phyloP scores from a whole-genome alignment of 441 rosid genomes.

The Adansonia grandidieri region DNA sequence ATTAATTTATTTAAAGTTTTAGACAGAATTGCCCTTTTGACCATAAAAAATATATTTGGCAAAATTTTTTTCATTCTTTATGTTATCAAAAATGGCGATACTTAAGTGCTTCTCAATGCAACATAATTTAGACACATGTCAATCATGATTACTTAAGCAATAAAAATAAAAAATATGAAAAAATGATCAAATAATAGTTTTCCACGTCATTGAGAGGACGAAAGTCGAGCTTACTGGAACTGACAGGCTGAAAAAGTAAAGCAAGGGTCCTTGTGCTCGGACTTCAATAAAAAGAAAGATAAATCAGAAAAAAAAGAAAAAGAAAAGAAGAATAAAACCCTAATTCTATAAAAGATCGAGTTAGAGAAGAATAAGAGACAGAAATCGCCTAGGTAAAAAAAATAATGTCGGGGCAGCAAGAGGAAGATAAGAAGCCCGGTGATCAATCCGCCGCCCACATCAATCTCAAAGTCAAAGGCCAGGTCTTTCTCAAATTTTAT shows the following conservation, averaged over 20 bases:
- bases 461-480: constrained; percentile 92
- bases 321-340: neutral
- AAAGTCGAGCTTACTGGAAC: neutral
- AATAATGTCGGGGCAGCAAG: constrained; percentile 18
- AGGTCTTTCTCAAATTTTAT: constrained; percentile 42
- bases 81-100: neutral
- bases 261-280: neutral
- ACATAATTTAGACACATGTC: neutral
- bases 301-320: neutral
- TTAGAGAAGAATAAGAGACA: too few species aligned
- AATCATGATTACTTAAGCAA: neutral
- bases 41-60: too few species aligned
- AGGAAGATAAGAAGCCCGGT: constrained; percentile 72
- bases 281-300: neutral
- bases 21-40: too few species aligned
- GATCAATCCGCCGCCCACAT: constrained; percentile 70
- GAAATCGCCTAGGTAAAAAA: too few species aligned
- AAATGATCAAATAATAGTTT: neutral
- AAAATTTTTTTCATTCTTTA: too few species aligned
- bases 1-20: too few species aligned
- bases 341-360: too few species aligned
- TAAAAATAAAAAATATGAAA: neutral
- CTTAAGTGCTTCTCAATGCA: neutral
- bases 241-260: neutral
- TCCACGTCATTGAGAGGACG: neutral